Conservation (phyloP, 2,329 filamentous ascomycete genomes). For the Trichoderma gracile region DNA sequence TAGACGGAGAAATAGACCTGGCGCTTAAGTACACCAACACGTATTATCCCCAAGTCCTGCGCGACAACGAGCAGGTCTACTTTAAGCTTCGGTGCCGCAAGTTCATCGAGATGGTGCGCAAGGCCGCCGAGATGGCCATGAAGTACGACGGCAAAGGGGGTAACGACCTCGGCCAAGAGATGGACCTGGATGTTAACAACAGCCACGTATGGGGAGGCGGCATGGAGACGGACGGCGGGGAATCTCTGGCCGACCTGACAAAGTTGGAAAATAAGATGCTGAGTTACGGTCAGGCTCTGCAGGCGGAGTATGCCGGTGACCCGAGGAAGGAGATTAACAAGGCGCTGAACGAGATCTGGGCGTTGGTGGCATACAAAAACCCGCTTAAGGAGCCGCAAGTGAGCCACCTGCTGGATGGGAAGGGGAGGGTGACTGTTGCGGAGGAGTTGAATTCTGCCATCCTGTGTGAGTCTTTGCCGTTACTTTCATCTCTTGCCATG, state of each 20-base stretch:
- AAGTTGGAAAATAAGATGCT: constrained; percentile 69
- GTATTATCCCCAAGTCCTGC: constrained; percentile 79
- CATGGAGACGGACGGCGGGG: constrained; percentile 57
- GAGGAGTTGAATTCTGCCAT: constrained; percentile 96
- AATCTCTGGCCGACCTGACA: constrained; percentile 39
- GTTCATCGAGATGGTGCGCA: constrained; percentile 91
- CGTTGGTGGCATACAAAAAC: constrained; percentile 82
- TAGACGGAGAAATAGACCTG: constrained; percentile 89
- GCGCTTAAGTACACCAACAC: constrained; percentile 78
- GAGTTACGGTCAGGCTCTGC: constrained; percentile 75
- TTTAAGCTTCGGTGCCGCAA: constrained; percentile 88
- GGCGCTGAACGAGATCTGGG: constrained; percentile 80
- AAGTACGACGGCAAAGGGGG: constrained; percentile 47
- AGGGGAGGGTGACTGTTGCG: constrained; percentile 74
- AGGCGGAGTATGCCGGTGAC: constrained; percentile 74
- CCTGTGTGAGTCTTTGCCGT: constrained; percentile 74
- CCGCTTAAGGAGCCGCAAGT: constrained; percentile 73
- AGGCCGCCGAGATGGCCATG: constrained; percentile 64
- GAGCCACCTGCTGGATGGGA: constrained; percentile 73
- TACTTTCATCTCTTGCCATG: no score
- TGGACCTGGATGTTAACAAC: constrained; percentile 58
- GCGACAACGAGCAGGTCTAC: constrained; percentile 78
- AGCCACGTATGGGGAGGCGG: constrained; percentile 46
- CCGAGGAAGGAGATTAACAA: constrained; percentile 68
- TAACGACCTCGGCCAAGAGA: constrained; percentile 51